A percentile compares a stretch with the other conserved stretches of the same genome.
These are phyloP conservation scores for Stagonosporopsis cucurbitacearum DNA, from an alignment of 2,329 filamentous ascomycete genomes.

Conservation along the genomic window DNA sequence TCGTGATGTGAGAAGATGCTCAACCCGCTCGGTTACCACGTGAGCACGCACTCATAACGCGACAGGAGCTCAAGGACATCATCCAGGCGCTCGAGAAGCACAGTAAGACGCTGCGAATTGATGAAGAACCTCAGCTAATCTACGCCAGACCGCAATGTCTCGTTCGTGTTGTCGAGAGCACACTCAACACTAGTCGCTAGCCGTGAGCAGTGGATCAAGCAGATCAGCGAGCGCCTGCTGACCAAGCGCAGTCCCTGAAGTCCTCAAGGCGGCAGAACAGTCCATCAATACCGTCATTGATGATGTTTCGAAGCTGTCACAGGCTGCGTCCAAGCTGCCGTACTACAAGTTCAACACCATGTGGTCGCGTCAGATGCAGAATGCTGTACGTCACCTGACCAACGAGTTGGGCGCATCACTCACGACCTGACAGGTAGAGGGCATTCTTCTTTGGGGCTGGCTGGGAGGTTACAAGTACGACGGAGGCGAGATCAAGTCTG, in stretches of 20 bases:
- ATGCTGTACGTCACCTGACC: constrained; percentile 61
- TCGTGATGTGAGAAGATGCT: constrained; percentile 65
- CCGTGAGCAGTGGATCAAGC: constrained; percentile 53
- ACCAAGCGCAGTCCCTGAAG: constrained; percentile 63
- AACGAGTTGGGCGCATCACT: constrained; percentile 7
- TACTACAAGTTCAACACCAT: constrained; percentile 98
- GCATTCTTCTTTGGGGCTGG: constrained; percentile 72
- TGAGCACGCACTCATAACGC: constrained; percentile 39
- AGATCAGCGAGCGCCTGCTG: constrained; percentile 15
- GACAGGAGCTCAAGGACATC: constrained; percentile 75
- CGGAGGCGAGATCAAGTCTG: constrained; percentile 61
- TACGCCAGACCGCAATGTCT: constrained; percentile 70
- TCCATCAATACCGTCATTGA: constrained; percentile 75
- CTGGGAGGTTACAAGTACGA: constrained; percentile 72
- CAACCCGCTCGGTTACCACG: constrained; percentile 21
- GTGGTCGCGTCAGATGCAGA: constrained; percentile 86
- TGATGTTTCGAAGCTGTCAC: constrained; percentile 72
- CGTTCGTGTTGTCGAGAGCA: constrained; percentile 84
- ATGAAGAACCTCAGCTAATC: constrained; percentile 14
- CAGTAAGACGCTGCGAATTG: constrained; percentile 49
- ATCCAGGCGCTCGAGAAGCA: constrained; percentile 83
- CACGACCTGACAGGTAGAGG: constrained; percentile 55
- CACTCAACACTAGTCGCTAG: constrained; percentile 80
- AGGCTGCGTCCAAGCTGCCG: constrained; percentile 80
- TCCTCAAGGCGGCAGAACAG: constrained; percentile 73